Evolutionary conservation across 176 grass and related monocot species (phyloP).

Genomic region (Carex scoparia): DNA sequence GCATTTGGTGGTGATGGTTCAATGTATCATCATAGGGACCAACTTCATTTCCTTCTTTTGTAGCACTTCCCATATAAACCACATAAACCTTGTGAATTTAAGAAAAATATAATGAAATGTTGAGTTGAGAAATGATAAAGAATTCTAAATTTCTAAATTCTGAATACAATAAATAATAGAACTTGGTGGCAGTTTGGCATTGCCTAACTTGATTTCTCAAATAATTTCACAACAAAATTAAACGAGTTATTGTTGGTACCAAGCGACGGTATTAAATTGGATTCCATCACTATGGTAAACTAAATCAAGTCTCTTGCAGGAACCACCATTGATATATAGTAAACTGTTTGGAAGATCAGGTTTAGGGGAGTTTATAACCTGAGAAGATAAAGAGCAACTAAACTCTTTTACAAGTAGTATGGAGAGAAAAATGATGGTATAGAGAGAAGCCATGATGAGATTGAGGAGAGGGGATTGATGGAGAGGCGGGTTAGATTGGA

Average conservation of each 20-base stretch:
- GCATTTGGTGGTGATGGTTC: slow-evolving; percentile 56
- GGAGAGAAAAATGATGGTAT: background rate
- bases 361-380: background rate
- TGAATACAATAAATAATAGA: background rate
- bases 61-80: slow-evolving; percentile 59
- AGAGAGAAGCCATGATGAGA: slow-evolving; percentile 18
- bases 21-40: slow-evolving; percentile 13
- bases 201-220: background rate
- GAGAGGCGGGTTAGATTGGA: background rate
- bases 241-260: background rate
- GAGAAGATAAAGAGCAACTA: background rate
- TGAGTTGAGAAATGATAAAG: background rate
- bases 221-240: background rate
- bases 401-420: background rate
- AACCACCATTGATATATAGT: background rate
- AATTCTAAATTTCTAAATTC: background rate
- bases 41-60: background rate
- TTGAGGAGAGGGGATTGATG: background rate
- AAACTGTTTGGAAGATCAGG: background rate
- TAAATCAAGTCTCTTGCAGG: background rate
- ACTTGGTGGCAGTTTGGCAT: background rate
- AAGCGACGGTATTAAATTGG: background rate
- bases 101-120: background rate
- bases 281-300: background rate
- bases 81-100: slow-evolving; percentile 36